These are phyloP conservation scores for Cicer yamashitae DNA, from an alignment of 306 rosid genomes.

Conservation along the genomic window DNA sequence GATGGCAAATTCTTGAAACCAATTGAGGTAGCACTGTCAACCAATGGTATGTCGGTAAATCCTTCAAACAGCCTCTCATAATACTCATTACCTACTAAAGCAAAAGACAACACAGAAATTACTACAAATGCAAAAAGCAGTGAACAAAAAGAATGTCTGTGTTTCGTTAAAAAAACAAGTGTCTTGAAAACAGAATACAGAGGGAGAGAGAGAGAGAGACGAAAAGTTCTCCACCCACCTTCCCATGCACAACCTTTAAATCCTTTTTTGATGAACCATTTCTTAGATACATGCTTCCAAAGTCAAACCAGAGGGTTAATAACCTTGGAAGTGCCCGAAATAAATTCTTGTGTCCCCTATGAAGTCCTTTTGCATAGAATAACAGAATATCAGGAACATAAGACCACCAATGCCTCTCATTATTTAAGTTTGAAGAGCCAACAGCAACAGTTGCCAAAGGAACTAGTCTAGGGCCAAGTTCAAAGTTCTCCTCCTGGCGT, in stretches of 20 bases:
- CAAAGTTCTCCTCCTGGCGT: constrained; percentile 85
- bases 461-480: constrained; percentile 59
- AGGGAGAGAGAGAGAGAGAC: background rate
- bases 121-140: constrained; percentile 39
- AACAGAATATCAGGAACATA: constrained; percentile 83
- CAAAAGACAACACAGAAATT: constrained; percentile 41
- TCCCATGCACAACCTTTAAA: constrained; percentile 59
- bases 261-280: constrained; percentile 69
- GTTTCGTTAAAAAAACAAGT: background rate
- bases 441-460: constrained; percentile 58
- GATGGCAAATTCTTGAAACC: constrained; percentile 99
- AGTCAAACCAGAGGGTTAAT: constrained; percentile 96
- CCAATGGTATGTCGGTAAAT: constrained; percentile 93
- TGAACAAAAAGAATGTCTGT: constrained; percentile 33
- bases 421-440: constrained; percentile 66
- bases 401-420: constrained; percentile 89
- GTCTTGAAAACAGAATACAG: constrained; percentile 42
- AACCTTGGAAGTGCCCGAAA: constrained; percentile 98
- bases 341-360: constrained; percentile 92
- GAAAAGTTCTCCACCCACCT: constrained; percentile 54
- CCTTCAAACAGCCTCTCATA: constrained; percentile 86
- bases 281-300: constrained; percentile 83
- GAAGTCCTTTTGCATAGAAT: constrained; percentile 95
- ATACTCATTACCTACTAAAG: constrained; percentile 68
- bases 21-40: constrained; percentile 91